phyloP scores from a whole-genome alignment of 2,329 filamentous ascomycete genomes.

The Pestalotiopsis sp. region DNA sequence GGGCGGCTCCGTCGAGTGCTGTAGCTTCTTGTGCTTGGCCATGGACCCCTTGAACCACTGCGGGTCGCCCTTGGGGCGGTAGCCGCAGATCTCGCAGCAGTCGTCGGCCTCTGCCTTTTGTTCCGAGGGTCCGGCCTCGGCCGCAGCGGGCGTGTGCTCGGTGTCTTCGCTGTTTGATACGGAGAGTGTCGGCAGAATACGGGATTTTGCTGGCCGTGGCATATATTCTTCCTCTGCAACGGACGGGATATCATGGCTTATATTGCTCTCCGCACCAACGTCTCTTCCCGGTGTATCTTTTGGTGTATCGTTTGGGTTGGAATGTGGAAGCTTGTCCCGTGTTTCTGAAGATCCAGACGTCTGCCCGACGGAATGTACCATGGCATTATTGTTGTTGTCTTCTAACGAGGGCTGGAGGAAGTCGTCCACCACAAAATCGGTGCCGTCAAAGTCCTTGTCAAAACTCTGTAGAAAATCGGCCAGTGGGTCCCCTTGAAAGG shows the following conservation, averaged over 20 bases:
- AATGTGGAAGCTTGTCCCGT: background rate
- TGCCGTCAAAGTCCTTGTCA: constrained; percentile 19
- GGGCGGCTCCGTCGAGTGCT: constrained; percentile 49
- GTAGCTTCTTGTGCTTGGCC: constrained; percentile 57
- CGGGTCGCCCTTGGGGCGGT: constrained; percentile 56
- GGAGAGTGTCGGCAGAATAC: background rate
- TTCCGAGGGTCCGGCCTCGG: constrained; percentile 17
- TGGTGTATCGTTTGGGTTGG: constrained; percentile 16
- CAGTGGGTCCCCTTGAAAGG: constrained; percentile 7
- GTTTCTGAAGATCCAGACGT: background rate
- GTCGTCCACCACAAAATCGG: constrained; percentile 16
- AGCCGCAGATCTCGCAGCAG: constrained; percentile 53
- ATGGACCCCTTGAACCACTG: constrained; percentile 60
- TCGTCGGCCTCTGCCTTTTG: constrained; percentile 43
- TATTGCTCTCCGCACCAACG: constrained; percentile 14
- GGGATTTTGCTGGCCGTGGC: background rate
- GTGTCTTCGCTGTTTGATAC: background rate
- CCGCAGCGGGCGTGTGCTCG: background rate
- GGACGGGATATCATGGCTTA: constrained; percentile 17
- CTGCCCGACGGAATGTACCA: background rate
- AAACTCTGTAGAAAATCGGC: constrained; percentile 23
- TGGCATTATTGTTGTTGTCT: background rate
- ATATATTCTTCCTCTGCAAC: background rate
- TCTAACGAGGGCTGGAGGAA: constrained; percentile 12
- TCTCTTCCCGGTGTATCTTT: constrained; percentile 15